These are phyloP conservation scores for Teratosphaeria viscida DNA, from an alignment of 2,329 filamentous ascomycete genomes.

Conservation along the genomic window DNA sequence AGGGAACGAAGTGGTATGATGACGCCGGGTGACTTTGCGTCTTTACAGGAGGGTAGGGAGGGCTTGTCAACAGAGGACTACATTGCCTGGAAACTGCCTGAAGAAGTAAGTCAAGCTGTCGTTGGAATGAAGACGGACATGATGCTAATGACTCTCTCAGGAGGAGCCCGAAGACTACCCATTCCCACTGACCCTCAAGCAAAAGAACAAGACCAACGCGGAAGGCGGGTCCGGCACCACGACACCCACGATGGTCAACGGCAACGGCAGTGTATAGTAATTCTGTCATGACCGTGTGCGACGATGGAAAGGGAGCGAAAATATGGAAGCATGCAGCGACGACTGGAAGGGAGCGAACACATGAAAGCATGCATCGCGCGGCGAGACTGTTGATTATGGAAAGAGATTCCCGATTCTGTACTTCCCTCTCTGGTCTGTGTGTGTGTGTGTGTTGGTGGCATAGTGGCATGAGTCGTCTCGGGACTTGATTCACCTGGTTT, in stretches of 20 bases:
- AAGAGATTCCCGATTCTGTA: no score
- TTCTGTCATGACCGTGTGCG: background rate
- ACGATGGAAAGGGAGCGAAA: background rate
- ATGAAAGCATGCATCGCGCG: background rate
- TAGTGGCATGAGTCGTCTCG: no score
- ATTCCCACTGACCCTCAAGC: slow-evolving; percentile 57
- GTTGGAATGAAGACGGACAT: background rate
- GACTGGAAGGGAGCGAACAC: background rate
- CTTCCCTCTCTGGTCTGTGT: no score
- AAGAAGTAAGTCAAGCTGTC: slow-evolving; percentile 49
- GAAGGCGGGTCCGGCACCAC: slow-evolving; percentile 6
- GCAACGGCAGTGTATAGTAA: slow-evolving; percentile 5
- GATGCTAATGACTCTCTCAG: slow-evolving; percentile 4
- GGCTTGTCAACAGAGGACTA: slow-evolving; percentile 94
- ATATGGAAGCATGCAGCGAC: no score
- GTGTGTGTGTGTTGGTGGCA: no score
- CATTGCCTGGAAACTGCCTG: slow-evolving; percentile 91
- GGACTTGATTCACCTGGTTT: no score
- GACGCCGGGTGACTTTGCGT: slow-evolving; percentile 97
- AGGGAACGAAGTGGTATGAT: slow-evolving; percentile 91
- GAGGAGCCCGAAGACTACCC: slow-evolving; percentile 77
- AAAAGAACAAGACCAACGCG: slow-evolving; percentile 27
- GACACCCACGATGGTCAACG: slow-evolving; percentile 12
- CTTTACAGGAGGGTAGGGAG: slow-evolving; percentile 86
- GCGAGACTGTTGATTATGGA: no score